Conservation (phyloP, 2,329 filamentous ascomycete species). For the Clarireedia sp. region DNA sequence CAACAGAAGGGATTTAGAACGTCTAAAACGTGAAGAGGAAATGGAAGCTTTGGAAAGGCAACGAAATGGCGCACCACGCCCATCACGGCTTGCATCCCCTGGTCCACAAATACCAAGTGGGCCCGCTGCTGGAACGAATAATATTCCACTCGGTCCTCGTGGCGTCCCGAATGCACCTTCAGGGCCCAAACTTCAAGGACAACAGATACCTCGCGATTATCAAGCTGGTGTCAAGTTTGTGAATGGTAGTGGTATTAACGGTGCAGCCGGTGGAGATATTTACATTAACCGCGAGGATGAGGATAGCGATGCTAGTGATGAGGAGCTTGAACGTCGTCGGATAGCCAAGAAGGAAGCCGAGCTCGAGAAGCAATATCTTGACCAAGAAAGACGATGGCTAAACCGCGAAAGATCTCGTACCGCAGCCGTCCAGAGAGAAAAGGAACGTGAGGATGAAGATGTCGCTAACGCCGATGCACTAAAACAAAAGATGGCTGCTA, state of each 20-base stretch:
- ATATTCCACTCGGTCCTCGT: slow-evolving; percentile 67
- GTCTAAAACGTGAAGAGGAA: slow-evolving; percentile 81
- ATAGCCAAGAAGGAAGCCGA: slow-evolving; percentile 66
- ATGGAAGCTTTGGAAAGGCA: slow-evolving; percentile 78
- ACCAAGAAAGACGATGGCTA: slow-evolving; percentile 83
- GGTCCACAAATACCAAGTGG: slow-evolving; percentile 46
- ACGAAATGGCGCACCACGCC: slow-evolving; percentile 57
- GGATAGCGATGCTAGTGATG: slow-evolving; percentile 79
- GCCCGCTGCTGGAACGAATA: slow-evolving; percentile 58
- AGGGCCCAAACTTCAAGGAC: slow-evolving; percentile 54
- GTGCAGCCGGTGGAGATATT: slow-evolving; percentile 36
- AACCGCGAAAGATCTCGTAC: slow-evolving; percentile 80
- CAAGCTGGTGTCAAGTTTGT: slow-evolving; percentile 76
- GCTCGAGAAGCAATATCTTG: slow-evolving; percentile 70
- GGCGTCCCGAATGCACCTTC: slow-evolving; percentile 69
- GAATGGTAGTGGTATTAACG: slow-evolving; percentile 64
- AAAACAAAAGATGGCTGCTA: slow-evolving; percentile 60
- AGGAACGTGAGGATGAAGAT: slow-evolving; percentile 70
- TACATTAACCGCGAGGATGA: slow-evolving; percentile 67
- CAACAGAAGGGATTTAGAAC: slow-evolving; percentile 79
- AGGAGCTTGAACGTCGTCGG: slow-evolving; percentile 70
- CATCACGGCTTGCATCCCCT: slow-evolving; percentile 65
- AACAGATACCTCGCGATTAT: slow-evolving; percentile 60
- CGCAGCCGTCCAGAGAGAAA: slow-evolving; percentile 78
- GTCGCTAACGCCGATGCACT: slow-evolving; percentile 55